These are phyloP conservation scores for Lecanicillium sp. DNA, from an alignment of 2,329 filamentous ascomycete genomes.

Conservation along the genomic window DNA sequence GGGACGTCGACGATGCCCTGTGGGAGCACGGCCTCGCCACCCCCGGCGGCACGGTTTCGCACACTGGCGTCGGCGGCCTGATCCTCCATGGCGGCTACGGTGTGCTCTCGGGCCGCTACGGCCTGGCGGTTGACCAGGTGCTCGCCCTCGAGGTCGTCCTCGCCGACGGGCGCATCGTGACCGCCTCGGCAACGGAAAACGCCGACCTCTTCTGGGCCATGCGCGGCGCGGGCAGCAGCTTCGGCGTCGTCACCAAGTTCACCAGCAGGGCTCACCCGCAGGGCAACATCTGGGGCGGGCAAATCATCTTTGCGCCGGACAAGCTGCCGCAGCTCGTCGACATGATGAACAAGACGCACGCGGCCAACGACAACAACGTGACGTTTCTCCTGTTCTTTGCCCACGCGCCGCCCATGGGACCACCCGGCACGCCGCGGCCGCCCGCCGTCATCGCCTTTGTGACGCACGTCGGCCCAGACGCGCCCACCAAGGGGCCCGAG, in stretches of 20 bases:
- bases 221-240: conserved; percentile 31
- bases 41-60: conserved; percentile 54
- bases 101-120: conserved; percentile 44
- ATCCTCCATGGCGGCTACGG: conserved; percentile 53
- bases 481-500: conserved; percentile 8
- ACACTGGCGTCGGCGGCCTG: conserved; percentile 54
- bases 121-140: conserved; percentile 38
- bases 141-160: conserved; percentile 30
- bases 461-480: background rate
- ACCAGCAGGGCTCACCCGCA: conserved; percentile 23
- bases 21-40: conserved; percentile 45
- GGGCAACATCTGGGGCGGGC: conserved; percentile 22
- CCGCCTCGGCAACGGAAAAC: conserved; percentile 34
- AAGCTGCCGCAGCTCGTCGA: conserved; percentile 20
- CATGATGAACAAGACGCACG: conserved; percentile 21
- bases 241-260: conserved; percentile 34
- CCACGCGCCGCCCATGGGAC: background rate
- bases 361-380: conserved; percentile 13
- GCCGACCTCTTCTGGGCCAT: conserved; percentile 33
- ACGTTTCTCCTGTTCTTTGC: conserved; percentile 3
- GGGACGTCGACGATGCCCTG: conserved; percentile 44
- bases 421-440: background rate
- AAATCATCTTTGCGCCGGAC: conserved; percentile 17
- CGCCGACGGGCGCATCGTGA: conserved; percentile 26
- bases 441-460: background rate